Base-by-base conservation (phyloP, 164 flowering plant species). In the Magnolia changhungtana region DNA sequence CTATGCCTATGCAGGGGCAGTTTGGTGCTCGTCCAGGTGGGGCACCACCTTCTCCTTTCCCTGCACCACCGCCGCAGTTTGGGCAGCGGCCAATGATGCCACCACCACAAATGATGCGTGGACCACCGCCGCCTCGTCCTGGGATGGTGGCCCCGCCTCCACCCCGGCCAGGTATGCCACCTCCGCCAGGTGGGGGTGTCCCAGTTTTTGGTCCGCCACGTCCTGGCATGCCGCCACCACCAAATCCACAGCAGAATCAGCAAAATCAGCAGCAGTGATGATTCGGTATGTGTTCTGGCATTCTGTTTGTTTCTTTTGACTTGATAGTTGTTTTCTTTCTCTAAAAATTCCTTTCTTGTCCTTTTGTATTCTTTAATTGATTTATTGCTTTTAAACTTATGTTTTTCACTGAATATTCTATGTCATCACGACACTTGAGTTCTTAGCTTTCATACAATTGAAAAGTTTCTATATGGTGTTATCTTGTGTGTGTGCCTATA, bases 211-310 rank as follows among this genome's bases (percentile, higher is more conserved):
- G 88, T 4, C 95, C 95, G 1, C 95, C 92, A 0, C 87, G 95
- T 21, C 93, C 96, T 0, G 98, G 96, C 1, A 90, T 91, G 93
- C 95, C 90, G 0, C 92, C 93, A 14, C 95, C 94, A 19, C 86
- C 84, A 4, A 79, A 77, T 3, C 89, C 85, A 16, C 87, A 84
- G 50, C 90, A 82, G 20, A 88, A 89, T 55, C 79, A 77, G 75
- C 77, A 81, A 55, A 75, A 82, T 76, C 84, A 82, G 63, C 84
- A 80, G 77, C 77, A 82, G 74, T 69, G 72, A 37, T 79, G 72
- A 79, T 71, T 51, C 3, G 82, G 80, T 79, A 69, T 27, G 80
- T 61, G 1, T 64, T 63, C 45, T 20, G 23, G 7, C 8, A 21
- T 63, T 18, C 9, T 63, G 65, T 63, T n/a, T 23, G 68, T 29